Percentiles rank a stretch among this genome's conserved stretches.
phyloP scores from a whole-genome alignment of 345 rosid genomes.

The Barbarea vulgaris region DNA sequence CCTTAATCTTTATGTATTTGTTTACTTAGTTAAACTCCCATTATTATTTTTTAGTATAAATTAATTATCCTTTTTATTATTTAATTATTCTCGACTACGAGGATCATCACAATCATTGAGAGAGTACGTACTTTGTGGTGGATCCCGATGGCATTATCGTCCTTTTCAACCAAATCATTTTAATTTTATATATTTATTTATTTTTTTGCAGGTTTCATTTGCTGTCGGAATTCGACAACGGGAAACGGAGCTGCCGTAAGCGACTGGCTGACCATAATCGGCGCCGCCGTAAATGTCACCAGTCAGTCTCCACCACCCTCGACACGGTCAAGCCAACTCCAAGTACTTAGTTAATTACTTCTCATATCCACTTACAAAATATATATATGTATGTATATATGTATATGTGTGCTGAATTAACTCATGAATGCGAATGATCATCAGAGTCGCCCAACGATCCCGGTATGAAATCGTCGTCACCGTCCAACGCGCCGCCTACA shows the following conservation, averaged over 20 bases:
- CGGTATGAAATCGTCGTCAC: conserved; percentile 51
- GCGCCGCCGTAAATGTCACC: conserved; percentile 80
- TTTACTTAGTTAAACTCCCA: neutral
- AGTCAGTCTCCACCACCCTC: conserved; percentile 35
- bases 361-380: conserved; percentile 20
- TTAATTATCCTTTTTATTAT: neutral
- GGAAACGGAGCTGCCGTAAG: conserved; percentile 96
- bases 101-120: conserved; percentile 30
- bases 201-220: conserved; percentile 69
- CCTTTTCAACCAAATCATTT: conserved; percentile 20
- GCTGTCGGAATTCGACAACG: conserved; percentile 91
- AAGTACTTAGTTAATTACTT: conserved; percentile 46
- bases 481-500: conserved; percentile 67
- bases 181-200: neutral
- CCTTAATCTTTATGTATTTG: neutral
- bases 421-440: neutral
- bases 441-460: conserved; percentile 68
- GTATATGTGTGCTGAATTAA: neutral
- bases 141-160: conserved; percentile 55
- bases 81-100: neutral
- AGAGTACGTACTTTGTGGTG: conserved; percentile 39
- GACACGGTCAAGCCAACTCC: conserved; percentile 55
- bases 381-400: too few relatives aligned
- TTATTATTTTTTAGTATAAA: neutral
- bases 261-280: conserved; percentile 97